Evolutionary conservation across 176 grass and related monocot genomes (phyloP), one percentile per base, ranked within the genome.

Genomic region (Tillandsia leiboldiana): DNA sequence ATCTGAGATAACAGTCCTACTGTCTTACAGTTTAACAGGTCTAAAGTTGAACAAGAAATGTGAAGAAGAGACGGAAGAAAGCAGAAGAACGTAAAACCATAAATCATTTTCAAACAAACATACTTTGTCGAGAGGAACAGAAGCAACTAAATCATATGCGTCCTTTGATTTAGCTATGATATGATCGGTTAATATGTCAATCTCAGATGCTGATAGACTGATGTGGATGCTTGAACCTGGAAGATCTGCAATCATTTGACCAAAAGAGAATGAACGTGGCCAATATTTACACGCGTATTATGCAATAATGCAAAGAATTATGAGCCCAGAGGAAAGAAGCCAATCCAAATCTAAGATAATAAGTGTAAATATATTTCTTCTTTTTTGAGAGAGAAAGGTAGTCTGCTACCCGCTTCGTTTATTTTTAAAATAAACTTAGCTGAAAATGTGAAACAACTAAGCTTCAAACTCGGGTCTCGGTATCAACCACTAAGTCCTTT

Each of bases 121-220:
- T 92, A 97, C 94, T 76, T 97, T 97, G 67, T 87, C 84, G 51
- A 87, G 77, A 17, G 89, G 94, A 26, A 90, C 76, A 18, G 94
- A 82, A 0, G 89, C 94, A 75, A 93, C 86, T 2, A 75, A 88
- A 78, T 97, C 89, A 48, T 92, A 83, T 58, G 75, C 85, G 75
- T 90, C 82, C 75, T 90, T 97, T 2, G 89, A 92, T 72, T 85
- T 97, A 56, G 79, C 28, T 61, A 97, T 82, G 73, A 92, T 68
- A n/a, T 73, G 68, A 68, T 90, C 79, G n/a, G 79, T 77, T 58
- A 93, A 70, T 81, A 74, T 86, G 49, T 85, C 80, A 59, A 97
- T 87, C 62, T 90, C 89, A 8, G 77, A 63, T 48, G 89, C 84
- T 28, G 94, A 87, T 12, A 92, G 84, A 53, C 90, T 76, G 68